Conservation (phyloP, 2,329 filamentous ascomycete species). For the Tolypocladium inflatum region DNA sequence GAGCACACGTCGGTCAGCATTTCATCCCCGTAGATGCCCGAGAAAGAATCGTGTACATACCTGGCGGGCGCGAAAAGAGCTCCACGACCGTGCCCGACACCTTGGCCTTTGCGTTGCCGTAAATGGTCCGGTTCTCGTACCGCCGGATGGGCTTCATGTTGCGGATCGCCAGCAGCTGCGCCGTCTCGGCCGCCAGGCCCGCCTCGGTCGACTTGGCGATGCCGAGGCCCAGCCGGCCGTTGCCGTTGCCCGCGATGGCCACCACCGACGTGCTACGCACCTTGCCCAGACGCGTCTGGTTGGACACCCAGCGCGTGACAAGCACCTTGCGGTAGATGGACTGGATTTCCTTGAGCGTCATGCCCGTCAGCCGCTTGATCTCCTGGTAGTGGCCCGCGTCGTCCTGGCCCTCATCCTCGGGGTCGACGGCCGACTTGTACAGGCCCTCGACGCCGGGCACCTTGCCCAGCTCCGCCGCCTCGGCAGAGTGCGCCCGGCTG, state of each 20-base stretch:
- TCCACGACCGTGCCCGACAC: constrained; percentile 79
- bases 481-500: constrained; percentile 27
- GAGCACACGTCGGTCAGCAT: neutral
- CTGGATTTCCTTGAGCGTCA: constrained; percentile 42
- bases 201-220: constrained; percentile 79
- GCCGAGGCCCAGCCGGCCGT: constrained; percentile 80
- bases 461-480: constrained; percentile 41
- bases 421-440: constrained; percentile 39
- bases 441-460: constrained; percentile 42
- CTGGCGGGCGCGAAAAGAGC: constrained; percentile 75
- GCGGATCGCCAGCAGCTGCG: constrained; percentile 70
- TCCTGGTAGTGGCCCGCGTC: constrained; percentile 39
- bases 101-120: constrained; percentile 74
- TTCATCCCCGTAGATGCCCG: neutral
- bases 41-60: constrained; percentile 44
- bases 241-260: constrained; percentile 75
- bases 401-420: constrained; percentile 40
- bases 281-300: constrained; percentile 96
- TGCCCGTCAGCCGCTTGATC: constrained; percentile 45
- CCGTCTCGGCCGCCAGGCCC: constrained; percentile 58
- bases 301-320: constrained; percentile 65
- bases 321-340: constrained; percentile 60
- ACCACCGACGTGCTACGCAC: constrained; percentile 68
- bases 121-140: constrained; percentile 90
- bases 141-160: constrained; percentile 89